Base-by-base conservation (phyloP, 2,329 filamentous ascomycete species). In the Lachnellula occidentalis region DNA sequence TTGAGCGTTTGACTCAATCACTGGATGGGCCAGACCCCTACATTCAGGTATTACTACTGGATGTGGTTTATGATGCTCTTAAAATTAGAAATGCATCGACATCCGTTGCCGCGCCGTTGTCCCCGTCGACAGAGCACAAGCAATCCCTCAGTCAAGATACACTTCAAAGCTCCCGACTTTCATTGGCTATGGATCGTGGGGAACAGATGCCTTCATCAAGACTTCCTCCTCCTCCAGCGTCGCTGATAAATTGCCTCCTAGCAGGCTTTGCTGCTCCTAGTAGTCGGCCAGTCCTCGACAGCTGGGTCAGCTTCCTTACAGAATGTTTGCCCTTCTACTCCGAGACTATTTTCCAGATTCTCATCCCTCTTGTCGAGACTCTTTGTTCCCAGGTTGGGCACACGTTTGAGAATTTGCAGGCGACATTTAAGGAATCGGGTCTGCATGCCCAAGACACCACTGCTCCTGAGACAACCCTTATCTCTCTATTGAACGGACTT, bases 311-410 rank as follows among this genome's bases (percentile, higher is more conserved):
- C 31, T 92, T 99, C 62, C 77, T 99, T 7, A 82, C 84, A 4
- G 88, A 92, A 67, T 89, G 90, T 45, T 74, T 99, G 31, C 90
- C 92, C 0, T 77, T 95, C 14, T 96, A 95, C 70, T 81, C 87
- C 0, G 85, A 88, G 43, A 83, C 86, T 5, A 90, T 96, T 45
- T 96, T 96, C 68, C 88, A 96, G 67, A 87, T 94, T 50, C 74
- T 99, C 34, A 85, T 99, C 51, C 94, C 91, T 11, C 76, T 99
- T 3, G 92, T 96, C 1, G 92, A 94, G 70, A 95, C 90, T 34
- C 78, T 99, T 43, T 96, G 92, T 68, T 78, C 78, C 54, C 86
- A 96, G 68, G 86, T 96, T 47, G 81, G 79, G 42, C 71, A 74
- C 48, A 87, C 86, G 0, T 96, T 96, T 69, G 75, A 80, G 21